Conservation (phyloP, 2,329 filamentous ascomycete species). For the Salinomyces thailandicus region DNA sequence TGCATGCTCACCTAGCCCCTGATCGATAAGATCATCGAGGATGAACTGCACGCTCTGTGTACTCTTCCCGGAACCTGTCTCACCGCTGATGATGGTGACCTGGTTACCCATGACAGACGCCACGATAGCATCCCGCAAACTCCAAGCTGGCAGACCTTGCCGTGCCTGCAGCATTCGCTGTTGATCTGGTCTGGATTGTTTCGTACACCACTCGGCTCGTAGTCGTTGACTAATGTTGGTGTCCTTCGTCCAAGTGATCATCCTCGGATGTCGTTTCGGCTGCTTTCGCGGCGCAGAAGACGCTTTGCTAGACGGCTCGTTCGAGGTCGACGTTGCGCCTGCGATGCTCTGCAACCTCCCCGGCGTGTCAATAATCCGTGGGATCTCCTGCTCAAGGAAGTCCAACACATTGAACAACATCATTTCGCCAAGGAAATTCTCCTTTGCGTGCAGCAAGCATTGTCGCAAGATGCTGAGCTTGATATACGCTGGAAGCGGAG, state of each 20-base stretch:
- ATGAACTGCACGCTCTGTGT: constrained; percentile 96
- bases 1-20: constrained; percentile 61
- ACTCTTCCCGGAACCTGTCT: constrained; percentile 93
- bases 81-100: constrained; percentile 92
- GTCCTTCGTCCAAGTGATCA: constrained; percentile 55
- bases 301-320: constrained; percentile 21
- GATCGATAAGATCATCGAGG: constrained; percentile 75
- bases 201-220: constrained; percentile 54
- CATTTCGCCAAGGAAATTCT: constrained; percentile 66
- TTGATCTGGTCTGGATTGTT: constrained; percentile 55
- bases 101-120: constrained; percentile 64
- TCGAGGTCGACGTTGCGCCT: constrained; percentile 56
- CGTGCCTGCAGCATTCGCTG: constrained; percentile 66
- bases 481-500: constrained; percentile 76
- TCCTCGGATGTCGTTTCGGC: constrained; percentile 34
- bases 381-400: constrained; percentile 80
- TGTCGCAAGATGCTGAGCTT: constrained; percentile 77
- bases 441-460: constrained; percentile 59
- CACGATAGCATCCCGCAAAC: constrained; percentile 65
- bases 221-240: constrained; percentile 48
- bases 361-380: constrained; percentile 71
- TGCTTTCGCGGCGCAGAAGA: not conserved
- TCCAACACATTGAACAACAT: constrained; percentile 87
- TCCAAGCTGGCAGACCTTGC: constrained; percentile 76
- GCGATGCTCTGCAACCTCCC: constrained; percentile 78